These are phyloP conservation scores for Nitzschia putrida DNA, from an alignment of 108 stramenopile species.

Conservation along the genomic window DNA sequence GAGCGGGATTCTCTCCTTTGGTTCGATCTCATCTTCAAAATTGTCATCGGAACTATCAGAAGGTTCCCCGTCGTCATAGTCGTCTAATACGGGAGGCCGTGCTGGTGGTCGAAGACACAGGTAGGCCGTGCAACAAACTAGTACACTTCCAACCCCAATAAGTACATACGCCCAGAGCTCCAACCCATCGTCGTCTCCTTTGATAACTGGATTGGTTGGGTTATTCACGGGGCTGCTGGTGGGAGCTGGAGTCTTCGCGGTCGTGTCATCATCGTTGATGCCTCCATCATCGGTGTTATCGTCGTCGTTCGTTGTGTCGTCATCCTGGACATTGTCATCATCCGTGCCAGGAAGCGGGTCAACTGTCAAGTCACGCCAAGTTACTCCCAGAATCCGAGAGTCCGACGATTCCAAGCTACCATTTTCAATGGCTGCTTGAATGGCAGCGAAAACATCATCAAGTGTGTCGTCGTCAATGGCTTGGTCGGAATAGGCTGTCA, in stretches of 20 bases:
- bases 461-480: neutral
- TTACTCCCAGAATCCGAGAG: constrained; percentile 6
- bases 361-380: constrained; percentile 1
- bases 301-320: neutral
- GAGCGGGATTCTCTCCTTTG: constrained; percentile 1
- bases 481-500: constrained; percentile 14
- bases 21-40: constrained; percentile 1
- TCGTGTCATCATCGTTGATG: neutral
- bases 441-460: neutral
- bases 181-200: neutral
- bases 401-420: constrained; percentile 6
- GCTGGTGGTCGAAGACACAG: constrained; percentile 9
- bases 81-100: neutral
- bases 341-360: constrained; percentile 14
- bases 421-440: constrained; percentile 2
- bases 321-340: neutral
- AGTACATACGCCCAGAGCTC: constrained; percentile 10
- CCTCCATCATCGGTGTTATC: neutral
- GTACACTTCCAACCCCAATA: constrained; percentile 7
- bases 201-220: constrained; percentile 1
- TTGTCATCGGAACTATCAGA: constrained; percentile 12
- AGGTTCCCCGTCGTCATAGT: constrained; percentile 12
- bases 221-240: neutral
- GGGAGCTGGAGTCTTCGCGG: neutral
- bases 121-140: constrained; percentile 12